Evolutionary conservation across 768 basidiomycete genomes (phyloP), one percentile per base, ranked within the genome.

Genomic region (Russula sp.): DNA sequence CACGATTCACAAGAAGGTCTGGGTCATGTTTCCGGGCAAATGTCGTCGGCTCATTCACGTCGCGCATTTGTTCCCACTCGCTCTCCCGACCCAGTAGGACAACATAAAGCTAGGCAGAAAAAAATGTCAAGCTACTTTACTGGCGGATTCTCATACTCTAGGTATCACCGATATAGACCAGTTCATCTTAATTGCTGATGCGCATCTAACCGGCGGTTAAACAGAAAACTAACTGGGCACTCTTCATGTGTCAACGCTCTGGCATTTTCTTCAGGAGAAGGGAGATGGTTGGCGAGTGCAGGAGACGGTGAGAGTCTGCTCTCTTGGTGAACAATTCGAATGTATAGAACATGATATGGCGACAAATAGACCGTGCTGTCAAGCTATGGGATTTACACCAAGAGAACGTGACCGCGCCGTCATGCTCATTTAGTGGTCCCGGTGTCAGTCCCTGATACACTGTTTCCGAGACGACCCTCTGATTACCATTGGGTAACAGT

Each of bases 201-300:
- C 44, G 1, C 4, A 9, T 39, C 16, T 13, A 54, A 31, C 48
- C 10, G 40, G 10, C 31, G 27, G 3, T 27, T 7, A 37, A 45
- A 59, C 56, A 77, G 77, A 62, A 73, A 72, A 57, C 68, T 78
- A 1, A 57, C 59, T 3, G 73, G 59, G 8, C 76, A 78, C 59
- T 71, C 68, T 6, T 76, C 76, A 0, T 77, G 77, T 55, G 73
- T 78, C 22, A 78, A 78, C 48, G 69, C 76, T 6, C 59, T 77
- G 1, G 67, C 73, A 1, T 74, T 76, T 65, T 77, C 77, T n/a
- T 53, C 61, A 22, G 70, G 70, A 7, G 70, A 72, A 37, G 76
- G 75, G 22, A 63, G 74, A 48, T 78, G 75, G 74, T 70, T 78
- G 18, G 76, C 76, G 1, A 77, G 74, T 66, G 76, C 71, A 4